Evolutionary conservation across 495 filamentous ascomycete species (phyloP), one percentile per base, ranked within the genome.

Genomic region (Rusavskia elegans): DNA sequence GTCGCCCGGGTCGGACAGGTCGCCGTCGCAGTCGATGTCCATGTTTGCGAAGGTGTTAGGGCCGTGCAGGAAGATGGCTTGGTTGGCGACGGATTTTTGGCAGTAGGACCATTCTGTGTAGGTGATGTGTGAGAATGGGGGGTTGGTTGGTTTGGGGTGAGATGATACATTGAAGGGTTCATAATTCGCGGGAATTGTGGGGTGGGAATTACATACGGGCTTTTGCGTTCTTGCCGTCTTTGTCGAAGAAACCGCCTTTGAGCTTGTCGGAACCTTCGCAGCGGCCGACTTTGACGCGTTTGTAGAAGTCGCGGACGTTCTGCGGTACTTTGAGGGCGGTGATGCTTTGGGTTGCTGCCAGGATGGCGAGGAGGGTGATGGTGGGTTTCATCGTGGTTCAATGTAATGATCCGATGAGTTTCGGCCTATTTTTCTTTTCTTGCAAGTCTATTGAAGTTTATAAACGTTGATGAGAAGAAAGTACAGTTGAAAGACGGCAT

Each of bases 11-110:
- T 64, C 58, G 10, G 64, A 60, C 51, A 78, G 70, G n/a, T 64
- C 61, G 7, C 81, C 82, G 54, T 85, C 79, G 59, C 82, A 84
- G 64, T 84, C 80, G 50, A 85, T 69, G 59, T 84, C 81, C 78
- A 84, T 82, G 62, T 78, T 68, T 27, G 66, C 60, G 13, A 39
- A 32, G 6, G 59, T 60, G 0, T 59, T 57, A 1, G 56, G 49
- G 39, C 57, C 56, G 23, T 66, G 60, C 7, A 68, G 53, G 55
- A 53, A 69, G 45, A 69, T 63, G n/a, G 53, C 61, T 7, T 57
- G 55, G 29, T 48, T 21, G 36, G 64, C 62, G 48, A 14, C 29
- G 49, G 29, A 25, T n/a, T 65, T 61, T 13, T 59, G 58, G 52
- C 65, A 67, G 50, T 69, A 68, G 1, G 41, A 39, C 23, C 29